A percentile compares a stretch with the other conserved stretches of the same genome.
Evolutionary conservation across 2,329 filamentous ascomycete species (phyloP).

Genomic region (Penicillium palitans): DNA sequence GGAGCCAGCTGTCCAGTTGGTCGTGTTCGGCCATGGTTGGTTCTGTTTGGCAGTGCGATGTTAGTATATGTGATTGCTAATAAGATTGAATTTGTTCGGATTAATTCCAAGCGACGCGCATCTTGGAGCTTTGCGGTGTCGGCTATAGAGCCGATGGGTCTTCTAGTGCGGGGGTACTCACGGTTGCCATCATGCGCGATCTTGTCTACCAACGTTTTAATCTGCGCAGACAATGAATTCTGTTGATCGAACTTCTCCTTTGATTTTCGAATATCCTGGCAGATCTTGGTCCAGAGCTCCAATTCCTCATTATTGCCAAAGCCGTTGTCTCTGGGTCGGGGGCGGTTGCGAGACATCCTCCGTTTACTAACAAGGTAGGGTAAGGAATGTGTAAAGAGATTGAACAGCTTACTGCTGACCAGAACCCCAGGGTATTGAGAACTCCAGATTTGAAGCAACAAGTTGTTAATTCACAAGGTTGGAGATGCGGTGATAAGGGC

Average conservation of each 20-base stretch:
- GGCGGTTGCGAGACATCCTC: slow-evolving; percentile 46
- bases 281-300: slow-evolving; percentile 48
- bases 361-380: not conserved
- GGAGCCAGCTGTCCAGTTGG: slow-evolving; percentile 48
- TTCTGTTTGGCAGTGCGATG: slow-evolving; percentile 23
- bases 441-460: not conserved
- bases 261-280: slow-evolving; percentile 45
- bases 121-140: slow-evolving; percentile 1
- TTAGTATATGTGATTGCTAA: slow-evolving; percentile 15
- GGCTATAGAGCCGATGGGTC: slow-evolving; percentile 4
- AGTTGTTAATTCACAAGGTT: slow-evolving; percentile 4
- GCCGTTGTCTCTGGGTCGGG: slow-evolving; percentile 45
- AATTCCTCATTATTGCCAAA: slow-evolving; percentile 47
- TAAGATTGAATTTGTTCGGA: not conserved
- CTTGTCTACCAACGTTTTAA: slow-evolving; percentile 45
- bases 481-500: slow-evolving; percentile 12
- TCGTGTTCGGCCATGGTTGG: slow-evolving; percentile 44
- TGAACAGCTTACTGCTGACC: not conserved
- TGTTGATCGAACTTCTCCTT: slow-evolving; percentile 48
- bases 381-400: not conserved
- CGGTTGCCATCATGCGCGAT: slow-evolving; percentile 45
- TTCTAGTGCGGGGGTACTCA: slow-evolving; percentile 32
- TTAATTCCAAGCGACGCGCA: not conserved
- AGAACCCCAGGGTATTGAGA: not conserved
- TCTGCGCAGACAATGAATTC: slow-evolving; percentile 41